Evolutionary conservation across 2,329 filamentous ascomycete genomes (phyloP), one percentile per base, ranked within the genome.

Genomic region (Trichothecium sympodiale): DNA sequence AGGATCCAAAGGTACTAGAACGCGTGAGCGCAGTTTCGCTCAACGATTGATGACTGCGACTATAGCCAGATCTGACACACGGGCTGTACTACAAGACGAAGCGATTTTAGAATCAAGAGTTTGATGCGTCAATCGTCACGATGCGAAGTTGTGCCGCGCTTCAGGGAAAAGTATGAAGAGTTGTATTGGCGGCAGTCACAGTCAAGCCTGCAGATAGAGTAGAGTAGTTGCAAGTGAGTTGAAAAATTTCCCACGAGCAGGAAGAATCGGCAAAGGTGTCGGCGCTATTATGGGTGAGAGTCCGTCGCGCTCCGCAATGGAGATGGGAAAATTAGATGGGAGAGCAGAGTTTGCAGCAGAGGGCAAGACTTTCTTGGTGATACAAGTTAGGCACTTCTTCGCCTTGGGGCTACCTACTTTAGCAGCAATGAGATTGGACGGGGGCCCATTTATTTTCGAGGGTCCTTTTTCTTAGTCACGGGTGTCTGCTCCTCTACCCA

Each of bases 331-430:
- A 30, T 16, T 8, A 31, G 17, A 31, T 16, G 30, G 13, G 30
- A 16, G 18, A 12, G n/a, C 29, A 17, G 30, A 17, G 16, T 17
- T 14, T 30, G 16, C n/a, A n/a, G n/a, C n/a, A 4, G n/a, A 30
- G 4, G 3, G 5, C n/a, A 4, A 15, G 18, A 12, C 4, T 15
- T 31, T n/a, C 30, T 17, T 16, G 4, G 15, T 17, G 30, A 31
- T 31, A 16, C 12, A 16, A 8, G 29, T 16, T 30, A n/a, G n/a
- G 17, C 29, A 30, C 14, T 15, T n/a, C 29, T 30, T 30, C 27
- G 31, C 20, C 9, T 20, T 17, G 13, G n/a, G 29, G 14, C 27
- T 30, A 37, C 34, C 34, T 29, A n/a, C n/a, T n/a, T n/a, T n/a
- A n/a, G n/a, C n/a, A n/a, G n/a, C n/a, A n/a, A n/a, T 25, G 16